Evolutionary conservation across 2,329 filamentous ascomycete species (phyloP), one percentile per base, ranked within the genome.

Genomic region (Apiospora malaysiana): DNA sequence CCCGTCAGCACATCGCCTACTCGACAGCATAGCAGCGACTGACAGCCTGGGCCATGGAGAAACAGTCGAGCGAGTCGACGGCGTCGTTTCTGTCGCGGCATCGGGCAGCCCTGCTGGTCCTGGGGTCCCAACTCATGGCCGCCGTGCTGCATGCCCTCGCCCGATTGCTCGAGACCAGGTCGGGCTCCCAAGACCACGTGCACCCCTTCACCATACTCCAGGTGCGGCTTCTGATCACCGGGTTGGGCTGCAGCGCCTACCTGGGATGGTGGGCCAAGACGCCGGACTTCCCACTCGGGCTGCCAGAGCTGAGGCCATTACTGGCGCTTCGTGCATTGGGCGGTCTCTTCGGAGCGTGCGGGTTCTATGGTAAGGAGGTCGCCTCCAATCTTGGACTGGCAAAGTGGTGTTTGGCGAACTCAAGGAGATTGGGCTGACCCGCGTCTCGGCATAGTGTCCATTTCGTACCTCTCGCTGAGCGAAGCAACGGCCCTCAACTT

Each of bases 401-500:
- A 32, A 32, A 32, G 6, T 32, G 32, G 32, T 32, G 32, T 32
- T 32, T 32, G 32, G 3, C 32, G 21, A 32, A 32, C 32, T 32
- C 32, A 32, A 32, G 32, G 32, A 32, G 3, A 32, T 32, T 32
- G 32, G 32, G 32, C 32, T 32, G 32, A 32, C 32, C 32, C 3
- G 32, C 32, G 6, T 32, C 6, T 32, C 32, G 32, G 32, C 32
- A 66, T 32, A 68, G 66, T 68, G 45, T 68, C 66, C 9, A 68
- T 68, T 10, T 46, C 66, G 8, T 51, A 68, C 21, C 42, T 68
- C 12, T 68, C 66, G 16, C 66, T 68, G 16, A 51, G 66, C 45
- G 66, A 68, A 51, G 66, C 66, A 3, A 68, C 66, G 25, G 66
- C 66, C 23, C 66, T 68, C 66, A 68, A 68, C 27, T 68, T 68